A percentile compares a stretch with the other conserved stretches of the same genome.
Conservation (phyloP, 2,329 filamentous ascomycete genomes). For the Neocatenulostroma microsporum region DNA sequence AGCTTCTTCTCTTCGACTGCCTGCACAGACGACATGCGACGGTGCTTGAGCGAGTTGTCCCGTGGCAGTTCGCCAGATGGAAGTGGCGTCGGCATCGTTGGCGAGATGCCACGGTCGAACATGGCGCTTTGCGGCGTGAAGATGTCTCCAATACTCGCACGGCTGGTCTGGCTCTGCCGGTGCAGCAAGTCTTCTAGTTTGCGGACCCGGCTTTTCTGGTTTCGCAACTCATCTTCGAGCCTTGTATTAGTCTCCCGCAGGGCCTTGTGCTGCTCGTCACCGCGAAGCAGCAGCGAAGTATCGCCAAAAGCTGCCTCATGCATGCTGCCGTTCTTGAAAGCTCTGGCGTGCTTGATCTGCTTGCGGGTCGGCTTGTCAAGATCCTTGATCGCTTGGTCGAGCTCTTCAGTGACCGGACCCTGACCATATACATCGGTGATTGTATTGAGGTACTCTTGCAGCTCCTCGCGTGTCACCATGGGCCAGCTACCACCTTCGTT, state of each 20-base stretch:
- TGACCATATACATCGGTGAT: slow-evolving; percentile 61
- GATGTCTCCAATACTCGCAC: slow-evolving; percentile 33
- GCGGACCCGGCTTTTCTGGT: slow-evolving; percentile 85
- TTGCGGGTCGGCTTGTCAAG: slow-evolving; percentile 76
- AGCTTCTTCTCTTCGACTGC: slow-evolving; percentile 57
- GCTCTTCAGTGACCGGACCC: slow-evolving; percentile 58
- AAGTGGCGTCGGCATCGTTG: slow-evolving; percentile 10
- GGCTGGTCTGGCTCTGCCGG: slow-evolving; percentile 56
- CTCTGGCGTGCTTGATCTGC: slow-evolving; percentile 77
- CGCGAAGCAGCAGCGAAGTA: slow-evolving; percentile 74
- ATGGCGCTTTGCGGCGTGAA: slow-evolving; percentile 24
- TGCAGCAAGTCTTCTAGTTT: slow-evolving; percentile 89
- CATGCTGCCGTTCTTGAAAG: slow-evolving; percentile 93
- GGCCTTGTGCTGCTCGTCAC: slow-evolving; percentile 68
- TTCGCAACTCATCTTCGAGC: slow-evolving; percentile 58
- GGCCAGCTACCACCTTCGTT: slow-evolving; percentile 80
- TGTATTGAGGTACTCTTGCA: slow-evolving; percentile 63
- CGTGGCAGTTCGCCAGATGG: slow-evolving; percentile 19
- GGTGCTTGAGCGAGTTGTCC: slow-evolving; percentile 24
- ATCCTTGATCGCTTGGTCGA: slow-evolving; percentile 69
- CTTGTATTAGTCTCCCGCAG: slow-evolving; percentile 49
- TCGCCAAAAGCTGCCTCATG: slow-evolving; percentile 81
- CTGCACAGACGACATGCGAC: slow-evolving; percentile 55
- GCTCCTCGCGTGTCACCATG: slow-evolving; percentile 62
- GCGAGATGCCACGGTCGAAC: slow-evolving; percentile 12